Percentiles rank a stretch among this genome's conserved stretches.
phyloP scores from a whole-genome alignment of 2,329 filamentous ascomycete species.

The Trichoderma brevicompactum region DNA sequence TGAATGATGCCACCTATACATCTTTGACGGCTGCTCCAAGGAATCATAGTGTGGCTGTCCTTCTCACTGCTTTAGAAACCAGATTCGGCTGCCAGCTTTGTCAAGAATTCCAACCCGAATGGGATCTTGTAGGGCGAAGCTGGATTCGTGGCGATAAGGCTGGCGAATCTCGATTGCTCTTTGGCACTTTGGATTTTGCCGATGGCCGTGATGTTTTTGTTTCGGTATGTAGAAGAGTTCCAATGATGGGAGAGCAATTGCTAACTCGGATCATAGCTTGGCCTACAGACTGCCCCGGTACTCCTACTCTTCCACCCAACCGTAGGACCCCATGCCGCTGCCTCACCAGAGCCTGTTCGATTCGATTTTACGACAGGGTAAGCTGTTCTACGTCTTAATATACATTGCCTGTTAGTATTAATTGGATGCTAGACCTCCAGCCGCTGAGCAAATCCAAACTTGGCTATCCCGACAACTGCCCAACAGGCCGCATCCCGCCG shows the following conservation, averaged over 20 bases:
- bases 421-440: slow-evolving; percentile 59
- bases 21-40: slow-evolving; percentile 76
- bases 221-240: slow-evolving; percentile 61
- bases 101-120: slow-evolving; percentile 91
- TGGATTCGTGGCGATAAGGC: slow-evolving; percentile 86
- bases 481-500: slow-evolving; percentile 74
- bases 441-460: slow-evolving; percentile 75
- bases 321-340: slow-evolving; percentile 74
- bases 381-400: slow-evolving; percentile 37
- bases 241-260: neutral
- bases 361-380: slow-evolving; percentile 87
- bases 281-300: slow-evolving; percentile 91
- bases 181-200: slow-evolving; percentile 83
- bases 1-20: slow-evolving; percentile 76
- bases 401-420: slow-evolving; percentile 5
- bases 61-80: slow-evolving; percentile 83
- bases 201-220: slow-evolving; percentile 86
- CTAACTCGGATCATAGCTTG: slow-evolving; percentile 62
- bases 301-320: slow-evolving; percentile 88
- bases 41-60: slow-evolving; percentile 80
- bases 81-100: slow-evolving; percentile 87
- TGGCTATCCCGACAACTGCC: slow-evolving; percentile 82
- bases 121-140: slow-evolving; percentile 82
- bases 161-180: slow-evolving; percentile 73
- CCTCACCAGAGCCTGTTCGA: slow-evolving; percentile 70